phyloP scores from a whole-genome alignment of 805 yeast species.

The Starmerella potacharoeniae region DNA sequence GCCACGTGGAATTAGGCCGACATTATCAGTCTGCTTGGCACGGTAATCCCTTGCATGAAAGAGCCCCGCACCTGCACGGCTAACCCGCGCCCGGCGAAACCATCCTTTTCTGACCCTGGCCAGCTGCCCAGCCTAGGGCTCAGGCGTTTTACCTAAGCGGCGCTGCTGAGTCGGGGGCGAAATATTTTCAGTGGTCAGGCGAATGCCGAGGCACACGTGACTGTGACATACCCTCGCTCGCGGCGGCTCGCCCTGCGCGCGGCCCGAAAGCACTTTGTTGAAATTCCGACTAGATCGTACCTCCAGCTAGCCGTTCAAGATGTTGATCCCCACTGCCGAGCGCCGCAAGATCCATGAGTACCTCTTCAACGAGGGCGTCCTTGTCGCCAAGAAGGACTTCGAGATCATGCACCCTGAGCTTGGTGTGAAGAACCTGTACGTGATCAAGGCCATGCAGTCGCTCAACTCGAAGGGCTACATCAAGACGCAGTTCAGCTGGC shows the following conservation, averaged over 20 bases:
- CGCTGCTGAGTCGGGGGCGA: neutral
- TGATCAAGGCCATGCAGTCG: constrained; percentile 97
- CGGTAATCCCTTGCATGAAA: neutral
- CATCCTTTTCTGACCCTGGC: neutral
- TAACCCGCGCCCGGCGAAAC: neutral
- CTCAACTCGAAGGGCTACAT: constrained; percentile 98
- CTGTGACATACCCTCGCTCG: neutral
- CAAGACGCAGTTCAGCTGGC: constrained; percentile 99
- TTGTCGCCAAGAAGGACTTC: constrained; percentile 98
- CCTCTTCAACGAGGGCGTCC: constrained; percentile 99
- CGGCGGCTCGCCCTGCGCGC: constrained; percentile 4
- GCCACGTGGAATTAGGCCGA: neutral
- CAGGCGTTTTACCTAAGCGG: neutral
- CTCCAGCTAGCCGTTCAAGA: constrained; percentile 33
- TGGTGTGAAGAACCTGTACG: constrained; percentile 95
- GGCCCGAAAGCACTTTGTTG: constrained; percentile 5
- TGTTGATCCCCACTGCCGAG: constrained; percentile 99
- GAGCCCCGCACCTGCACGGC: neutral
- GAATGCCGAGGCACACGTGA: neutral
- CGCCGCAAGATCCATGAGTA: constrained; percentile 98
- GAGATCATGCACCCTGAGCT: constrained; percentile 97
- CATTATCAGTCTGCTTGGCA: neutral
- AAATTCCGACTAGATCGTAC: constrained; percentile 14
- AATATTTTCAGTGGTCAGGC: neutral
- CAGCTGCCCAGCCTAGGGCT: neutral